Evolutionary conservation across 768 basidiomycete species (phyloP).

Genomic region (Xanthoconium purpureum): DNA sequence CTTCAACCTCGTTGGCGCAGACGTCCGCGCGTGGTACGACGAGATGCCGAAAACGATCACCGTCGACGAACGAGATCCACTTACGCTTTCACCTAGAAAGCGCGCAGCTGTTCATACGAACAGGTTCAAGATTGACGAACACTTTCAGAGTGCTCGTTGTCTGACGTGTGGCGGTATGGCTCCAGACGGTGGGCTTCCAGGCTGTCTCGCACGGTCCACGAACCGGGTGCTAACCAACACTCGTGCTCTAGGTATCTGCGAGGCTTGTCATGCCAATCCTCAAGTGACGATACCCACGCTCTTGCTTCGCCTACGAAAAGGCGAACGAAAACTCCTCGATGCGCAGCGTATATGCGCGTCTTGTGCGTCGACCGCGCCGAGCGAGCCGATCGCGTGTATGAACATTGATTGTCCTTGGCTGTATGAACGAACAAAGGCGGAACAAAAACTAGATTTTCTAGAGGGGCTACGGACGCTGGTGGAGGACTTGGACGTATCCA

Average conservation of each 20-base stretch:
- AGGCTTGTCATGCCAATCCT: constrained; percentile 50
- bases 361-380: constrained; percentile 55
- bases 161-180: constrained; percentile 58
- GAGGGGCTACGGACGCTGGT: constrained; percentile 31
- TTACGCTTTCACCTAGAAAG: constrained; percentile 37
- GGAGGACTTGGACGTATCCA: constrained; percentile 22
- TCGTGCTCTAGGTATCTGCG: constrained; percentile 56
- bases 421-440: constrained; percentile 64
- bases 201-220: neutral
- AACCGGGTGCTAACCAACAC: neutral
- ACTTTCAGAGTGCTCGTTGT: constrained; percentile 71
- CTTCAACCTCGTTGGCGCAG: constrained; percentile 58
- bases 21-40: constrained; percentile 4
- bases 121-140: constrained; percentile 62
- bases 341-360: constrained; percentile 69
- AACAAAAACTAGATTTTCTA: constrained; percentile 36
- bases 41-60: constrained; percentile 22
- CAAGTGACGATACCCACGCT: constrained; percentile 58
- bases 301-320: constrained; percentile 47
- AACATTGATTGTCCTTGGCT: constrained; percentile 87
- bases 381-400: constrained; percentile 69
- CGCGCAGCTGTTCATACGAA: constrained; percentile 31
- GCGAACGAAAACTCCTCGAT: constrained; percentile 53
- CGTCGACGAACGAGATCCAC: constrained; percentile 34
- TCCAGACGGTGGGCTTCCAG: constrained; percentile 42